Evolutionary conservation across 169 alveolate genomes (phyloP).

Genomic region (Babesia ovis): DNA sequence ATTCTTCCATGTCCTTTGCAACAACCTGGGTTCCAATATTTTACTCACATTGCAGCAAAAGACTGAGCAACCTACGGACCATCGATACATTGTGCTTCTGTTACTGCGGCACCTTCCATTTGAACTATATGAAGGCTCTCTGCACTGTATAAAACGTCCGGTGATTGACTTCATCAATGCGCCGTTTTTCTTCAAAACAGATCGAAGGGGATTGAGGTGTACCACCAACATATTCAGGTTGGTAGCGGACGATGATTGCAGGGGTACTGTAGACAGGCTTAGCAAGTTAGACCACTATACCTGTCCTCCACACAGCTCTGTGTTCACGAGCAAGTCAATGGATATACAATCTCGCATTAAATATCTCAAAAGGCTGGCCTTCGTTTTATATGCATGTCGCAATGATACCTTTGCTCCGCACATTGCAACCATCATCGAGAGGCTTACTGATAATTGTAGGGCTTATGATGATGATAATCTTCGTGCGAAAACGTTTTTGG

Average conservation of each 20-base stretch:
- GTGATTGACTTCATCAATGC: slow-evolving; percentile 50
- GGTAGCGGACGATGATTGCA: slow-evolving; percentile 59
- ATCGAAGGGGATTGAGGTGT: slow-evolving; percentile 50
- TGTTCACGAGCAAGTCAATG: slow-evolving; percentile 43
- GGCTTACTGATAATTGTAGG: slow-evolving; percentile 49
- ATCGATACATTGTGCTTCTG: slow-evolving; percentile 58
- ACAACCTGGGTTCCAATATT: slow-evolving; percentile 42
- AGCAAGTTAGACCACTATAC: slow-evolving; percentile 52
- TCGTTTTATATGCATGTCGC: slow-evolving; percentile 62
- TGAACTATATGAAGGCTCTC: slow-evolving; percentile 46
- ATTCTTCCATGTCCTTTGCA: slow-evolving; percentile 40
- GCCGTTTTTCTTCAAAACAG: slow-evolving; percentile 47
- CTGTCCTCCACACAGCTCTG: slow-evolving; percentile 51
- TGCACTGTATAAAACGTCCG: slow-evolving; percentile 48
- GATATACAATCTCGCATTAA: slow-evolving; percentile 35
- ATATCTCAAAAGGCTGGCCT: slow-evolving; percentile 63
- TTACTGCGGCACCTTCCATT: slow-evolving; percentile 56
- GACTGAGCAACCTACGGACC: slow-evolving; percentile 23
- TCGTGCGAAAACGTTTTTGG: slow-evolving; percentile 44
- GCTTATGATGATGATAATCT: slow-evolving; percentile 52
- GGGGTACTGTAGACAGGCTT: slow-evolving; percentile 51
- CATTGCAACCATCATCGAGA: slow-evolving; percentile 59
- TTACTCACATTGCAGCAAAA: slow-evolving; percentile 49
- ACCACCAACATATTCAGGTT: slow-evolving; percentile 30
- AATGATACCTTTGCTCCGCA: slow-evolving; percentile 57